Percentiles rank a stretch among this genome's conserved stretches.
Evolutionary conservation across 208 protist genomes (phyloP).

Genomic region (Eutreptiella sp.): DNA sequence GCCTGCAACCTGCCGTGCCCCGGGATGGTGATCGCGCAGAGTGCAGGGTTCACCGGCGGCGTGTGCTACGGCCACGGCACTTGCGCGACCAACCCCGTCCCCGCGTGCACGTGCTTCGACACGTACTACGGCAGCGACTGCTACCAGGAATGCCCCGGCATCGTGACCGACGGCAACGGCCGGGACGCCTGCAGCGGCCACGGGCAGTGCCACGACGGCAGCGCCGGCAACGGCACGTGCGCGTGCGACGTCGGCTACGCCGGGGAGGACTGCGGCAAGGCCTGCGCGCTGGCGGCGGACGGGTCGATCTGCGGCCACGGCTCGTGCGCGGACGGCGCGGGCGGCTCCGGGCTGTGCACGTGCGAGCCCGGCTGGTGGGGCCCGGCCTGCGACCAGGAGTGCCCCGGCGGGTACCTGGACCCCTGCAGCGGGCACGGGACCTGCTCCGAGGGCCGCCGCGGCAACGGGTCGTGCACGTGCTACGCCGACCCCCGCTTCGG

Average conservation of each 20-base stretch:
- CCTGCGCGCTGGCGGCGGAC: slow-evolving; percentile 9
- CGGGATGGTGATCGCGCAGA: too few species aligned
- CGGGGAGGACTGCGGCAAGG: slow-evolving; percentile 16
- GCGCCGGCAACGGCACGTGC: slow-evolving; percentile 16
- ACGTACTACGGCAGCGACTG: slow-evolving; percentile 21
- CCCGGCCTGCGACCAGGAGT: too few species aligned
- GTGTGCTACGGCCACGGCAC: slow-evolving; percentile 16
- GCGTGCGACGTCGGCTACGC: slow-evolving; percentile 20
- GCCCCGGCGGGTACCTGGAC: too few species aligned
- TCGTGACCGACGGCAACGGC: not conserved
- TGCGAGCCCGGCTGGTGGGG: too few species aligned
- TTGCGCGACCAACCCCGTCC: slow-evolving; percentile 6
- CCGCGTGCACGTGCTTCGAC: slow-evolving; percentile 14
- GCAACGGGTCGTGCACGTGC: slow-evolving; percentile 9
- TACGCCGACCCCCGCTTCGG: not conserved
- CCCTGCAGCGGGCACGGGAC: too few species aligned
- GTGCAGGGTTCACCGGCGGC: too few species aligned
- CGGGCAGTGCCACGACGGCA: slow-evolving; percentile 17
- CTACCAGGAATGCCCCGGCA: slow-evolving; percentile 1
- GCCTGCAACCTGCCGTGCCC: slow-evolving; percentile 29
- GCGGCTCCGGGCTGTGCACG: too few species aligned
- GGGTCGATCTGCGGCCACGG: slow-evolving; percentile 1
- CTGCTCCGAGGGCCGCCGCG: slow-evolving; percentile 2
- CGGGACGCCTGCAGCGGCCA: slow-evolving; percentile 9
- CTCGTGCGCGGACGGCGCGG: too few species aligned